Conservation (phyloP, 2,329 filamentous ascomycete genomes). For the Pseudonectria buxi region DNA sequence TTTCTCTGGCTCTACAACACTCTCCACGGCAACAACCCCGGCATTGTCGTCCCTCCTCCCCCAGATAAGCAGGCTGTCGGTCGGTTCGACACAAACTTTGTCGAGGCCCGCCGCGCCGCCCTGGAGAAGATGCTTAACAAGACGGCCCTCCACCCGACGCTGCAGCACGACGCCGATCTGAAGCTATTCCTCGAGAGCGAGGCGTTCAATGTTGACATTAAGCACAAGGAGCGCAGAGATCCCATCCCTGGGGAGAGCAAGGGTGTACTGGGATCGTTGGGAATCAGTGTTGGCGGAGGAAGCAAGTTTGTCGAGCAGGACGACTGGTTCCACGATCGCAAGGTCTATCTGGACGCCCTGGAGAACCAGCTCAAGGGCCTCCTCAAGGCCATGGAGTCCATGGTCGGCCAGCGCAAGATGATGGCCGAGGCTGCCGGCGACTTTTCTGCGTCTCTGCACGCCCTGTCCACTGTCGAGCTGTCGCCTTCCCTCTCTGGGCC, state of each 20-base stretch:
- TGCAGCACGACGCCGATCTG: slow-evolving; percentile 88
- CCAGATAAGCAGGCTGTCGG: slow-evolving; percentile 97
- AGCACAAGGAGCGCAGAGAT: slow-evolving; percentile 92
- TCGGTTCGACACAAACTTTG: slow-evolving; percentile 92
- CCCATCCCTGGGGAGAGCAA: slow-evolving; percentile 84
- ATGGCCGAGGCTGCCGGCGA: slow-evolving; percentile 90
- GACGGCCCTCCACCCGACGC: slow-evolving; percentile 76
- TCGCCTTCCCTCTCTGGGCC: slow-evolving; percentile 83
- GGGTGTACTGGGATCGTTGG: slow-evolving; percentile 81
- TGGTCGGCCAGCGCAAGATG: slow-evolving; percentile 85
- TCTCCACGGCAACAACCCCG: slow-evolving; percentile 88
- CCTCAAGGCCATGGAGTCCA: slow-evolving; percentile 88
- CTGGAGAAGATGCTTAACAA: slow-evolving; percentile 98
- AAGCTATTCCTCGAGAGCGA: slow-evolving; percentile 98
- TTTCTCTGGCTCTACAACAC: slow-evolving; percentile 98
- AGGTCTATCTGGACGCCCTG: slow-evolving; percentile 87
- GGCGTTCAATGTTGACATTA: slow-evolving; percentile 90
- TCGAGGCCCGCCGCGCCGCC: slow-evolving; percentile 84
- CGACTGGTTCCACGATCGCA: slow-evolving; percentile 98
- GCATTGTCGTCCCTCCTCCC: slow-evolving; percentile 88
- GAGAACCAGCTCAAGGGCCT: slow-evolving; percentile 86
- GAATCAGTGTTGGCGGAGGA: slow-evolving; percentile 67
- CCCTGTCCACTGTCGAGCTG: slow-evolving; percentile 85
- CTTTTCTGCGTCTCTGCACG: slow-evolving; percentile 88
- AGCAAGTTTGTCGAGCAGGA: slow-evolving; percentile 97